Evolutionary conservation across 2,329 filamentous ascomycete genomes (phyloP).

Genomic region (Fusarium oxysporum): DNA sequence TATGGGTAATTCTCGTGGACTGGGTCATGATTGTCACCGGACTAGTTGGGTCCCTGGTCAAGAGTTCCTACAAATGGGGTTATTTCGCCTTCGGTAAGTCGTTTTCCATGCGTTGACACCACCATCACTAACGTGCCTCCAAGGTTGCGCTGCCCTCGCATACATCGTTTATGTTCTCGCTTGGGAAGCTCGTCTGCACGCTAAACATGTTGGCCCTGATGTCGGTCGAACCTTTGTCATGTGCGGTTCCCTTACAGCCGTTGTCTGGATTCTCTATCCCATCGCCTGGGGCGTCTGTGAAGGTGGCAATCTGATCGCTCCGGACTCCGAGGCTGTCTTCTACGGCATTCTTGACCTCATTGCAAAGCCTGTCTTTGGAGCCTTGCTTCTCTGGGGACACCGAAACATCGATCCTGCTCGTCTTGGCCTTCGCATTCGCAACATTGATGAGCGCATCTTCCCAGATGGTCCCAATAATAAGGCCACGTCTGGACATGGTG

Average conservation of each 20-base stretch:
- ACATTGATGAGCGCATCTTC: conserved; percentile 16
- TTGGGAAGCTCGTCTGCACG: conserved; percentile 58
- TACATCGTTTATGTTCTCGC: conserved; percentile 59
- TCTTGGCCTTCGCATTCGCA: conserved; percentile 62
- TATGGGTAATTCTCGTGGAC: conserved; percentile 59
- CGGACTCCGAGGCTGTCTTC: conserved; percentile 75
- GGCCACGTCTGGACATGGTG: neutral
- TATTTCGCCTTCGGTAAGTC: conserved; percentile 61
- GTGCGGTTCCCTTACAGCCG: conserved; percentile 67
- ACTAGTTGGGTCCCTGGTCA: conserved; percentile 59
- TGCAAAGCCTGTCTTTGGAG: conserved; percentile 73
- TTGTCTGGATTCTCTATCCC: conserved; percentile 67
- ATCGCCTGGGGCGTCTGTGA: conserved; percentile 65
- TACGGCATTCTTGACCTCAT: conserved; percentile 75
- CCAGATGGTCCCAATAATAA: conserved; percentile 16
- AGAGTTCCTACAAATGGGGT: conserved; percentile 67
- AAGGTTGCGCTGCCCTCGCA: conserved; percentile 56
- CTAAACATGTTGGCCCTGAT: conserved; percentile 63
- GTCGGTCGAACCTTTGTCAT: conserved; percentile 65
- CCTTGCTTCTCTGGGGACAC: conserved; percentile 71
- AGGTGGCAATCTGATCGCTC: conserved; percentile 64
- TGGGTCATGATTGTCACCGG: conserved; percentile 62
- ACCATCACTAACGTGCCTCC: rapidly evolving
- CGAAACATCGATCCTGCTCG: conserved; percentile 68
- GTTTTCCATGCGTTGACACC: rapidly evolving